Percentiles rank a stretch among this genome's conserved stretches.
Evolutionary conservation across 2,329 filamentous ascomycete genomes (phyloP).

Genomic region (Triangularia verruculosa): DNA sequence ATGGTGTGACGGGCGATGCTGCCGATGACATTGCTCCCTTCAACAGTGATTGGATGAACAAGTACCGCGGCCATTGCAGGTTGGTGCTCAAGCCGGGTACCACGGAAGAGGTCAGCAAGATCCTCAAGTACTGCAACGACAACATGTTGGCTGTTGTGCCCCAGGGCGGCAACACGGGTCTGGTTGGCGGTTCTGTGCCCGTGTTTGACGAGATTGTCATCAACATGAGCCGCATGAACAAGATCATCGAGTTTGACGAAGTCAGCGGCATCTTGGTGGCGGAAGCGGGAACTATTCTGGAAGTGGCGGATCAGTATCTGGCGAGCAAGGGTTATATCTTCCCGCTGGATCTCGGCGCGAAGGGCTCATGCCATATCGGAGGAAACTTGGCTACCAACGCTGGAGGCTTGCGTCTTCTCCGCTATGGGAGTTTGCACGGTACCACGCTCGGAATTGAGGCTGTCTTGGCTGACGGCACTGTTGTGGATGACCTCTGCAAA

Average conservation of each 20-base stretch:
- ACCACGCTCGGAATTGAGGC: slow-evolving; percentile 90
- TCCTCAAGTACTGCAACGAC: slow-evolving; percentile 93
- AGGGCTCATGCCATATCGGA: slow-evolving; percentile 94
- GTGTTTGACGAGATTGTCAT: slow-evolving; percentile 98
- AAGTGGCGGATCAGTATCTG: slow-evolving; percentile 82
- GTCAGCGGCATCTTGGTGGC: slow-evolving; percentile 86
- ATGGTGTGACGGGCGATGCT: slow-evolving; percentile 71
- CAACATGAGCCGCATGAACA: slow-evolving; percentile 85
- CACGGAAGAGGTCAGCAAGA: slow-evolving; percentile 84
- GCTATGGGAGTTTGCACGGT: slow-evolving; percentile 93
- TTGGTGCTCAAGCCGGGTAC: slow-evolving; percentile 82
- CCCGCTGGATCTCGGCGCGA: slow-evolving; percentile 93
- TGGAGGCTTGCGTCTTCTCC: slow-evolving; percentile 80
- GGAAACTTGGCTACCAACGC: slow-evolving; percentile 96
- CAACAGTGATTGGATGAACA: slow-evolving; percentile 99
- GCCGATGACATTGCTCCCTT: slow-evolving; percentile 82
- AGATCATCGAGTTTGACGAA: slow-evolving; percentile 87
- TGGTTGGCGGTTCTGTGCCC: slow-evolving; percentile 92
- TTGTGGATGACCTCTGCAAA: slow-evolving; percentile 83
- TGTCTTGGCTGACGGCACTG: slow-evolving; percentile 87
- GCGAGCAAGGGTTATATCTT: slow-evolving; percentile 85
- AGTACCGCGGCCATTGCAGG: slow-evolving; percentile 87
- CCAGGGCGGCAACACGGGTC: slow-evolving; percentile 93
- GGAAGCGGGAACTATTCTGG: slow-evolving; percentile 88
- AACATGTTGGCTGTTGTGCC: slow-evolving; percentile 90